A percentile compares a stretch with the other conserved stretches of the same genome.
Conservation (phyloP, 2,329 filamentous ascomycete genomes). For the Penicillium sp. region DNA sequence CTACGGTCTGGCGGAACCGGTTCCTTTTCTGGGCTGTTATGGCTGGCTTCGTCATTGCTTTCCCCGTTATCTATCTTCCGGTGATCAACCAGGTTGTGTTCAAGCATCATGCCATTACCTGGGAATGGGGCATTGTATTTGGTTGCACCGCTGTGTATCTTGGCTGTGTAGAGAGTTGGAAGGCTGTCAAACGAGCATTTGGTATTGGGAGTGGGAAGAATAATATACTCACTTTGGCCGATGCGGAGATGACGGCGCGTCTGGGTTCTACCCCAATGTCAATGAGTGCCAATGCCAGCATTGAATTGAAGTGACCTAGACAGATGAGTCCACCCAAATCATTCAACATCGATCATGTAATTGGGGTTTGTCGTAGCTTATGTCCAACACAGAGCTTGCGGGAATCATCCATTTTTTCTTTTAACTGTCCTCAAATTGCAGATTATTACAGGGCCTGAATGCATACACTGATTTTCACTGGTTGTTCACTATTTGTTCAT, state of each 20-base stretch:
- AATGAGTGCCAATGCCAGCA: constrained; percentile 28
- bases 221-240: constrained; percentile 28
- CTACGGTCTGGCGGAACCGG: constrained; percentile 66
- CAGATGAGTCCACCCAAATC: background rate
- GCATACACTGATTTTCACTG: background rate
- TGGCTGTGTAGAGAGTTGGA: constrained; percentile 62
- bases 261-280: constrained; percentile 23
- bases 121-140: constrained; percentile 69
- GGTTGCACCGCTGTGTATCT: constrained; percentile 60
- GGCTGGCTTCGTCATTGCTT: constrained; percentile 54
- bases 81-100: constrained; percentile 63
- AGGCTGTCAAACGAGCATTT: constrained; percentile 58
- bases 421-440: background rate
- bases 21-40: constrained; percentile 67
- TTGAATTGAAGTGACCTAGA: constrained; percentile 25
- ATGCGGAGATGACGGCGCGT: constrained; percentile 34
- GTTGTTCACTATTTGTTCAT: background rate
- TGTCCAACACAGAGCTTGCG: background rate
- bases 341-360: constrained; percentile 14
- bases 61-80: constrained; percentile 65
- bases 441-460: background rate
- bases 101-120: constrained; percentile 62
- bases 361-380: background rate
- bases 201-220: constrained; percentile 36
- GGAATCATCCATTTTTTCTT: background rate